Conservation (phyloP, 257 asterid genomes). For the Solanum stenotomum region DNA sequence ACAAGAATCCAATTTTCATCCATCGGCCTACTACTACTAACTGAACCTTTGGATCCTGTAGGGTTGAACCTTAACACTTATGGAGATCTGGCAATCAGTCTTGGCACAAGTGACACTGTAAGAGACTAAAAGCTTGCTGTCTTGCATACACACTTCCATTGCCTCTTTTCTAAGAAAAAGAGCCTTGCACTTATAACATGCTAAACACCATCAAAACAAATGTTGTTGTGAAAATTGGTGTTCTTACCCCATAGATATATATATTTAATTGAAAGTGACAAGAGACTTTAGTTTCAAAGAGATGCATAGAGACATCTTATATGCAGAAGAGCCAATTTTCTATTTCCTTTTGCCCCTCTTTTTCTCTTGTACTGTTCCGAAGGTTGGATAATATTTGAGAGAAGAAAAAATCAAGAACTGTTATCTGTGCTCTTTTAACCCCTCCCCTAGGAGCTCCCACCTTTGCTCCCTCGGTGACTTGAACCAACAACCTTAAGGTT, state of each 20-base stretch:
- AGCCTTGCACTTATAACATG: background rate
- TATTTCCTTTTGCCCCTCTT: background rate
- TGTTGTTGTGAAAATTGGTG: background rate
- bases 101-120: conserved; percentile 98
- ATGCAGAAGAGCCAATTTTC: background rate
- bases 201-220: background rate
- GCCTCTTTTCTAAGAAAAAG: background rate
- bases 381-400: background rate
- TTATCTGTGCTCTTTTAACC: background rate
- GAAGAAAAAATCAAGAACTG: background rate
- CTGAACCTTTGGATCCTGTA: conserved; percentile 13
- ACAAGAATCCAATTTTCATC: background rate
- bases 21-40: background rate
- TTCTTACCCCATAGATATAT: background rate
- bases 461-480: too few relatives aligned
- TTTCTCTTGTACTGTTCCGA: background rate
- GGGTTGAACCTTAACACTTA: conserved; percentile 74
- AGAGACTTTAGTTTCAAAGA: background rate
- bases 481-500: too few relatives aligned
- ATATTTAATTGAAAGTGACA: background rate
- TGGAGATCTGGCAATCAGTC: conserved; percentile 90
- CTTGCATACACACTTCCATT: background rate
- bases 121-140: conserved; percentile 11
- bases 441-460: too few relatives aligned
- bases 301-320: background rate